Percentiles rank a stretch among this genome's conserved stretches.
Evolutionary conservation across 2,329 filamentous ascomycete species (phyloP).

Genomic region (Pseudocercospora ulei): DNA sequence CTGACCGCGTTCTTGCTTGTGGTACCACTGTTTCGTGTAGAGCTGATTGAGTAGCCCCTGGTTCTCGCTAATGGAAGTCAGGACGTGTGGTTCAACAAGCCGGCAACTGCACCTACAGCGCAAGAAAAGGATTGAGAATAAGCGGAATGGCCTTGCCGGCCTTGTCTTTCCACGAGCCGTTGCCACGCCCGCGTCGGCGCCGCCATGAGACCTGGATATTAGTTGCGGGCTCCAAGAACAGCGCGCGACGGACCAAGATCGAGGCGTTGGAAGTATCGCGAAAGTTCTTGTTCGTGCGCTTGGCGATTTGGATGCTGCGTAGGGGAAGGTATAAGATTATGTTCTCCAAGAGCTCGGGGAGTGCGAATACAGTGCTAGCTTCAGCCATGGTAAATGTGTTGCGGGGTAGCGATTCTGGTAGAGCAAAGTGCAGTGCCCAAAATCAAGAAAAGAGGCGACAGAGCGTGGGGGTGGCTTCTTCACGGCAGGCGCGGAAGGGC

Average conservation of each 20-base stretch:
- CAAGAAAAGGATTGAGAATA: slow-evolving; percentile 4
- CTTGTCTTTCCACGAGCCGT: not conserved
- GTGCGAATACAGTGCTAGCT: slow-evolving; percentile 6
- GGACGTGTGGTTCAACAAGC: no score
- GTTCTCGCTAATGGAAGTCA: no score
- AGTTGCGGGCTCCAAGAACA: slow-evolving; percentile 7
- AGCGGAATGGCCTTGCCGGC: not conserved
- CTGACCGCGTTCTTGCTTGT: no score
- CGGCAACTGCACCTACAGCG: no score
- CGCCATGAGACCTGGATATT: not conserved
- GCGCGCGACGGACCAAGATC: slow-evolving; percentile 3
- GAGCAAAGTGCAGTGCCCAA: not conserved
- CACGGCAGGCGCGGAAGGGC: not conserved
- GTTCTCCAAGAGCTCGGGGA: slow-evolving; percentile 10
- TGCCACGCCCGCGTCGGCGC: not conserved
- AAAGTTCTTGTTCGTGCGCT: slow-evolving; percentile 6
- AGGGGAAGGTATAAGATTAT: slow-evolving; percentile 10
- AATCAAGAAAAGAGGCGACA: not conserved
- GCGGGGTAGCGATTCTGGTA: slow-evolving; percentile 1
- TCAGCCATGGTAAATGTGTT: slow-evolving; percentile 5
- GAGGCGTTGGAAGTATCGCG: not conserved
- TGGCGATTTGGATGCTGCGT: slow-evolving; percentile 3
- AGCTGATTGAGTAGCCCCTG: no score
- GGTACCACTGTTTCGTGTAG: no score
- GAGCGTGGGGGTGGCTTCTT: not conserved